Evolutionary conservation across 2,329 filamentous ascomycete species (phyloP), one percentile per base, ranked within the genome.

Genomic region (Escovopsis sp.): DNA sequence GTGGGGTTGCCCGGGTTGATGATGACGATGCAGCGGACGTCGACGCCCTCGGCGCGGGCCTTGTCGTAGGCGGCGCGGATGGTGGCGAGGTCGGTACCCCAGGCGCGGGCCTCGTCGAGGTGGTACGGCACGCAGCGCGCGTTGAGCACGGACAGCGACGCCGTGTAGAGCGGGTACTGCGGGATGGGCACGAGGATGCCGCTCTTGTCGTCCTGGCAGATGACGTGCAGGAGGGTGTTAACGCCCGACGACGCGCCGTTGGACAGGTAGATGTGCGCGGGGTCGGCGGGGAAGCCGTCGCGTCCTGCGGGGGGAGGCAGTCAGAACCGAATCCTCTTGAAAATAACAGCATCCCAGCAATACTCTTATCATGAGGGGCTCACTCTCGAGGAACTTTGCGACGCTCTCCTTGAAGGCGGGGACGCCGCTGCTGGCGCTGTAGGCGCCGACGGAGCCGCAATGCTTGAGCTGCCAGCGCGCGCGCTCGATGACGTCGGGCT

Each of bases 1-100:
- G 91, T 98, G 4, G 91, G 91, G 68, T 98, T 98, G 46, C 91
- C 91, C 0, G 91, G 91, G 73, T 98, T 98, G 70, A 98, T 98
- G 55, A 98, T 82, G 51, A 91, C 89, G 53, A 98, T 87, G 53
- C 85, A 85, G 55, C 88, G 85, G 42, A 95, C 85, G 53, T 96
- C 87, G 47, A 80, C 80, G 48, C 87, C 88, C 41, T 85, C 75
- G 42, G 69, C 66, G 59, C 80, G 77, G 49, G 88, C 89, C 58
- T 85, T 77, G 44, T 77, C 70, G 58, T 91, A 77, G 1, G 87
- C 73, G 34, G 73, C 60, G 52, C 77, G 77, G 63, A 98, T 91
- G 38, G 76, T 74, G n/a, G 73, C 69, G 36, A 95, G 66, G 57
- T 93, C 82, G 39, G 89, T 96, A 48, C 85, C 84, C 91, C 91